Evolutionary conservation across 305 asterid genomes (phyloP), one percentile per base, ranked within the genome.

Genomic region (Fraxinus latifolia): DNA sequence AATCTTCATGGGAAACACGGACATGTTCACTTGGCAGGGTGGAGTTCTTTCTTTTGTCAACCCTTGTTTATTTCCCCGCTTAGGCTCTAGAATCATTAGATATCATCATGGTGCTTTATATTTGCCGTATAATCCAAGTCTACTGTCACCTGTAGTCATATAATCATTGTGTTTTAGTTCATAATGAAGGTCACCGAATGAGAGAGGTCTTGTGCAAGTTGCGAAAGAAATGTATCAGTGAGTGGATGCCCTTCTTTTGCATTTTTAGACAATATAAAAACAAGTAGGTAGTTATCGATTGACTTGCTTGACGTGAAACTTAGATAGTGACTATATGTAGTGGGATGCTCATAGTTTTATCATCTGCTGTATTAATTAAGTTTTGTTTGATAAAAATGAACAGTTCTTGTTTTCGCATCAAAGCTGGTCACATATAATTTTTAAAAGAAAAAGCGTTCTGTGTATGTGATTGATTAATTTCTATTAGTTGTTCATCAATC

Each of bases 261-360:
- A 70, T 53, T 67, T 27, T 14, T 67, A 37, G 44, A 79, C 71
- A 0, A 55, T 39, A 19, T 23, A 2, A 37, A 36, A 71, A n/a
- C 74, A 11, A 34, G 27, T 47, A 60, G 12, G 31, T 8, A 7
- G 71, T 62, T 62, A 62, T 7, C 25, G 7, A 32, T 73, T 47
- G 74, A 55, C 58, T 71, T 75, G 76, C 72, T 53, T 55, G 72
- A 74, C 27, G 73, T 65, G 23, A 79, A 76, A 79, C 33, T 67
- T 77, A n/a, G 53, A 55, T 53, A 5, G 23, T 53, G 67, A 6
- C 3, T 55, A 55, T n/a, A 17, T 55, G 7, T 6, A 55, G 27
- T 55, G 67, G 67, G 67, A 17, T 55, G 25, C 67, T 55, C 67
- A 55, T 55, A 17, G 27, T 55, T 55, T 17, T 55, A 55, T 55